Percentiles rank a stretch among this genome's conserved stretches.
Evolutionary conservation across 495 filamentous ascomycete species (phyloP).

Genomic region (Xylaria scruposa): DNA sequence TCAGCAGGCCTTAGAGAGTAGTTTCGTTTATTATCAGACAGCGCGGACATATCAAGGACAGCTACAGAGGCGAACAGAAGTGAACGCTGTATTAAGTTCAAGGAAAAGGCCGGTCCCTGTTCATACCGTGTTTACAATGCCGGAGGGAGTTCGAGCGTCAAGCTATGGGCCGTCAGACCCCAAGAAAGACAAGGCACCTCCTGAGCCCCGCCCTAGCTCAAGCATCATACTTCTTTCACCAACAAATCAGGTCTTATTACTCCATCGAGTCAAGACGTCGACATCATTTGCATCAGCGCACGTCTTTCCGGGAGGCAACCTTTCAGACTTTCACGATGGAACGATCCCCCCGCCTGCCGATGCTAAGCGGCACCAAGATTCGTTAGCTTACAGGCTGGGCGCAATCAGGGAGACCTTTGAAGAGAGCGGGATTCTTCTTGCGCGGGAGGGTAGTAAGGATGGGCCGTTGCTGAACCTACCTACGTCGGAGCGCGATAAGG

Average conservation of each 20-base stretch:
- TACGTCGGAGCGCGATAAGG: conserved; percentile 66
- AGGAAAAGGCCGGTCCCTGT: background rate
- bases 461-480: conserved; percentile 59
- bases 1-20: background rate
- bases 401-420: conserved; percentile 94
- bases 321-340: conserved; percentile 75
- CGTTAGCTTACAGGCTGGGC: conserved; percentile 70
- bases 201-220: conserved; percentile 37
- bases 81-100: background rate
- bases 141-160: conserved; percentile 8
- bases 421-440: conserved; percentile 89
- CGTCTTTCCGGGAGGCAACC: conserved; percentile 94
- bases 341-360: conserved; percentile 55
- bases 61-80: background rate
- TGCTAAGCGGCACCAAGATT: conserved; percentile 67
- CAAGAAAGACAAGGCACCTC: conserved; percentile 20
- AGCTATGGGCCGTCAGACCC: background rate
- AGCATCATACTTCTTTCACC: conserved; percentile 89
- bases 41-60: background rate
- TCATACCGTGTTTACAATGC: background rate
- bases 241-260: conserved; percentile 82
- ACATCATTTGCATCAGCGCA: conserved; percentile 88
- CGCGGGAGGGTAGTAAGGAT: conserved; percentile 54
- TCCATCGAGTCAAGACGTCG: conserved; percentile 83
- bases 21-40: background rate